Percentiles rank a stretch among this genome's conserved stretches.
phyloP scores from a whole-genome alignment of 352 stramenopile genomes.

The Peronospora belbahrii region DNA sequence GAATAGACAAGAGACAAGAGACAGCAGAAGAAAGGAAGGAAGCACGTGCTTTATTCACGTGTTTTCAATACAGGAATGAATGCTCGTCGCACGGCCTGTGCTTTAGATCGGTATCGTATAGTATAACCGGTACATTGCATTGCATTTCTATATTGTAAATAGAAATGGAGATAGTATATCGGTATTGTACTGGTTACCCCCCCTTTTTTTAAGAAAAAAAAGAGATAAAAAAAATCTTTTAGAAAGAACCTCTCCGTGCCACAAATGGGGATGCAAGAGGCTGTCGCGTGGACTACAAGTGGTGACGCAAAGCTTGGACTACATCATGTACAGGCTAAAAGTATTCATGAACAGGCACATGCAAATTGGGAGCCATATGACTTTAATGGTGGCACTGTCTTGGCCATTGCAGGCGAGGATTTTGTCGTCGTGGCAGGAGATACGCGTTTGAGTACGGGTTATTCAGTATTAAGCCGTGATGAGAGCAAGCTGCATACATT shows the following conservation, averaged over 20 bases:
- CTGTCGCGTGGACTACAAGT: conserved; percentile 60
- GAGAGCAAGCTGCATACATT: conserved; percentile 87
- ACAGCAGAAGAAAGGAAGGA: too few relatives aligned
- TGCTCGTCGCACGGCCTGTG: too few relatives aligned
- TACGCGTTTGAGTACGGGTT: conserved; percentile 94
- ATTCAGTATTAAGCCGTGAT: conserved; percentile 94
- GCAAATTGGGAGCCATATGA: conserved; percentile 76
- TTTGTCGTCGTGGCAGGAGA: conserved; percentile 95
- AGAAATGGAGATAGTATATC: too few relatives aligned
- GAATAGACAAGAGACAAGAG: too few relatives aligned
- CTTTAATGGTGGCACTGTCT: conserved; percentile 79
- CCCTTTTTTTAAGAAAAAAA: not conserved
- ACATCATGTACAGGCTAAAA: conserved; percentile 17
- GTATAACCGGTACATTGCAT: too few relatives aligned
- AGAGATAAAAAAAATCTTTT: conserved; percentile 7
- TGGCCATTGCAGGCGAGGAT: conserved; percentile 92
- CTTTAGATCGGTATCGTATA: too few relatives aligned
- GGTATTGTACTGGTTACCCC: too few relatives aligned
- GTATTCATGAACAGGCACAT: conserved; percentile 37
- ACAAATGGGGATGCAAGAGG: conserved; percentile 34
- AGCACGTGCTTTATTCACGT: too few relatives aligned
- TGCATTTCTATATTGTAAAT: too few relatives aligned
- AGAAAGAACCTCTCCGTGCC: conserved; percentile 18
- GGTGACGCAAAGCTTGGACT: conserved; percentile 43
- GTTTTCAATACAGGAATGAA: too few relatives aligned